Evolutionary conservation across 78 protist genomes (phyloP).

Genomic region (Dictyostelium capitatum): DNA sequence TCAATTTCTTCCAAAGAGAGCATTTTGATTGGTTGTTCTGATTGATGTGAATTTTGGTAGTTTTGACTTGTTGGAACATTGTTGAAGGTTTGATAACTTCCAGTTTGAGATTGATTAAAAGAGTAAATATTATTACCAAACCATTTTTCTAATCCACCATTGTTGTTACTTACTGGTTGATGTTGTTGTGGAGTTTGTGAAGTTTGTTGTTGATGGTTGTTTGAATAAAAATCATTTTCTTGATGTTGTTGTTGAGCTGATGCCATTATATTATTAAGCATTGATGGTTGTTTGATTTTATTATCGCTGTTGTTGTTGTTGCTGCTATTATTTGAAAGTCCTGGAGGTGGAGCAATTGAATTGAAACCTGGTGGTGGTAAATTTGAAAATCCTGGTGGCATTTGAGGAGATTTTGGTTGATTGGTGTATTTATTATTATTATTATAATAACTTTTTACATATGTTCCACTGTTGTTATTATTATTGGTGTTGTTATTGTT

Average conservation of each 20-base stretch:
- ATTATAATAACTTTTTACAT: constrained; percentile 2
- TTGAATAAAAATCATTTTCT: no score
- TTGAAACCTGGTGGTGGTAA: constrained; percentile 21
- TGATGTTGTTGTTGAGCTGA: neutral
- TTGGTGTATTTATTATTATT: neutral
- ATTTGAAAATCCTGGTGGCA: constrained; percentile 36
- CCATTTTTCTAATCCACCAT: constrained; percentile 48
- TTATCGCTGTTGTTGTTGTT: neutral
- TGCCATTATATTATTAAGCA: no score
- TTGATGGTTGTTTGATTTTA: neutral
- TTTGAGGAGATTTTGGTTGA: constrained; percentile 4
- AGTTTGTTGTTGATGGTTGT: neutral
- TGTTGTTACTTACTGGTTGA: neutral
- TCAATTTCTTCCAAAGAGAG: constrained; percentile 35
- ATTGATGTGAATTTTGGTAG: neutral
- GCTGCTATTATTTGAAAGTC: neutral
- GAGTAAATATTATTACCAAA: constrained; percentile 13
- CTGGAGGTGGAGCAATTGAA: neutral
- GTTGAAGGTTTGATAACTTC: neutral
- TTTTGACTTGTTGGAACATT: neutral
- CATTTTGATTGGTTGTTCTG: constrained; percentile 16
- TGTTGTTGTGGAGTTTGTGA: neutral
- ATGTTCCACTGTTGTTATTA: neutral
- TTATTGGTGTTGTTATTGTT: neutral
- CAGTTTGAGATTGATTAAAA: neutral